Base-by-base conservation (phyloP, 257 asterid species). In the Solanum bulbocastanum region DNA sequence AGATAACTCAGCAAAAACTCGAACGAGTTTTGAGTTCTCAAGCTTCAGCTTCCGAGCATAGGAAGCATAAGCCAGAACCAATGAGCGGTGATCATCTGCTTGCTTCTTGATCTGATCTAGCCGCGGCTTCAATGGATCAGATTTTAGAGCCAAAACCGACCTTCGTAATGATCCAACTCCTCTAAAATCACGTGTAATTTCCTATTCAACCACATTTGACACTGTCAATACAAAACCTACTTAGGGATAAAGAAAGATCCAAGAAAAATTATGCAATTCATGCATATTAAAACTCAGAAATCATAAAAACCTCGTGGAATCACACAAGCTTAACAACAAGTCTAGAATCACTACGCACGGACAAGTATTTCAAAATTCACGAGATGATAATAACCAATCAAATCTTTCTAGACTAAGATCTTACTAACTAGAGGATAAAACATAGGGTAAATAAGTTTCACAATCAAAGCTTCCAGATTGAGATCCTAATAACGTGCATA, bases 41-140 rank as follows among this genome's bases (percentile, higher is more conserved):
- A 94, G 96, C 90, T 93, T 94, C 85, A 94, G 94, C 89, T 94
- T 94, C 90, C 98, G 88, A 30, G 98, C 98, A 86, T 94, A 94
- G 33, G 96, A 88, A 86, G 95, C 98, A 90, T 94, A 94, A 37
- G 94, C 94, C 86, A 90, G 87, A 62, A 94, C 98, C 82, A 94
- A 88, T 84, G 89, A 40, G 49, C 91, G 91, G 88, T 94, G 98
- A 89, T 94, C 96, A 30, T 94, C 96, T 8, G 98, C 98, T 88
- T 94, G 96, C 89, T 94, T 94, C 88, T 93, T 90, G 90, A 94
- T 91, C 94, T 92, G 96, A 91, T 94, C 96, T 68, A 94, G 83
- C 90, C 98, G 89, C 14, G 96, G 96, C 92, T 91, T 93, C 90
- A 94, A 86, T 6, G 98, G 98, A 91, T 94, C 98, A 1, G 98